Conservation (phyloP, 2,329 filamentous ascomycete species). For the Emmonsiellopsis sp. region DNA sequence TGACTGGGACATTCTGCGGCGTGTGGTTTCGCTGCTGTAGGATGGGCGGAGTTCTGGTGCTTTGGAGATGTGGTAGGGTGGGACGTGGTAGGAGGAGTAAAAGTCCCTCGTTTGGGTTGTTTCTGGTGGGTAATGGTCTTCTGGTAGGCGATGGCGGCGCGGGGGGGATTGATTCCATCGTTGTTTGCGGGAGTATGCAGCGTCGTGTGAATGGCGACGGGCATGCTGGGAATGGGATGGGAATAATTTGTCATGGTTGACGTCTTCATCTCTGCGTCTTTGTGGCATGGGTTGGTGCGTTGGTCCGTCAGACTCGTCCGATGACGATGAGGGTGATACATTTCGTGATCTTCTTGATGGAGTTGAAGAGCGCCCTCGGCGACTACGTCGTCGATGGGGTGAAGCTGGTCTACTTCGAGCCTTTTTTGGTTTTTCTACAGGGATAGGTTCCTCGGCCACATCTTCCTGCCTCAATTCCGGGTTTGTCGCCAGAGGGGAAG, state of each 20-base stretch:
- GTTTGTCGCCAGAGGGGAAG: constrained; percentile 11
- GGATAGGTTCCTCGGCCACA: neutral
- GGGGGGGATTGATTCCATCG: constrained; percentile 19
- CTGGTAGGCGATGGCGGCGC: neutral
- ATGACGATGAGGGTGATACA: neutral
- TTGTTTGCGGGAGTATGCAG: constrained; percentile 21
- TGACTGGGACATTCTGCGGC: neutral
- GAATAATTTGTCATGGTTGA: constrained; percentile 13
- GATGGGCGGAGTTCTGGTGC: neutral
- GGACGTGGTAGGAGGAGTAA: neutral
- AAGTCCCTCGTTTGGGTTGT: neutral
- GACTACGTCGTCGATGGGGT: neutral
- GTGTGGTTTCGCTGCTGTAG: neutral
- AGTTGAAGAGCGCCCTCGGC: neutral
- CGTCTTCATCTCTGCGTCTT: neutral
- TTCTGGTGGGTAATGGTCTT: neutral
- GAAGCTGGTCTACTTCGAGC: neutral
- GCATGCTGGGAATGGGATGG: constrained; percentile 16
- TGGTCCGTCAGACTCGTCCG: neutral
- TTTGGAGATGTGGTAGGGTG: neutral
- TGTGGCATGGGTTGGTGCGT: neutral
- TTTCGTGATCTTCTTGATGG: neutral
- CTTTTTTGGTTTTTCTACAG: neutral
- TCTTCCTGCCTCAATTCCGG: constrained; percentile 12
- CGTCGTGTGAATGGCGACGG: constrained; percentile 29